Evolutionary conservation across 768 basidiomycete genomes (phyloP).

Genomic region (Boletales sp.): DNA sequence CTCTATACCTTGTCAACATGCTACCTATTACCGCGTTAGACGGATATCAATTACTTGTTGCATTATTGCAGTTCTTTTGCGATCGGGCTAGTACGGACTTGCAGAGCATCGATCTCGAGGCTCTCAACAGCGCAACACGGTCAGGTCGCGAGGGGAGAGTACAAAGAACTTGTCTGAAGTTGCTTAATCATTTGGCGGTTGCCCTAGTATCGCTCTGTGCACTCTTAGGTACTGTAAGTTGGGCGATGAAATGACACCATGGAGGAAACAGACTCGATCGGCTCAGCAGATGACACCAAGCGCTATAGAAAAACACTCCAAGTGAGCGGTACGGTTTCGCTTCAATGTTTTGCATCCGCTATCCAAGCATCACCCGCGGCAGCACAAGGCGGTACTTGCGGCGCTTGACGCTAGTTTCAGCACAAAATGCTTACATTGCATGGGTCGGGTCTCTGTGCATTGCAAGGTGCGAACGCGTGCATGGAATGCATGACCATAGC

Average conservation of each 20-base stretch:
- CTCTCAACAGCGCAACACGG: constrained; percentile 2
- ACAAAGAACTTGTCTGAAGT: constrained; percentile 12
- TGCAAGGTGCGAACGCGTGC: neutral
- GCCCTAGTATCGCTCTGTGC: constrained; percentile 19
- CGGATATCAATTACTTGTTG: constrained; percentile 56
- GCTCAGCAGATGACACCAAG: too few relatives aligned
- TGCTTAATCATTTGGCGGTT: constrained; percentile 19
- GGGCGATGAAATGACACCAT: constrained; percentile 13
- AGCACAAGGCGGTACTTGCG: too few relatives aligned
- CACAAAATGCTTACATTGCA: too few relatives aligned
- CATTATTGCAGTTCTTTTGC: constrained; percentile 24
- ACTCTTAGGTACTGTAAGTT: constrained; percentile 16
- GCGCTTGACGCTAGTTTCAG: too few relatives aligned
- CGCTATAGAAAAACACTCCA: too few relatives aligned
- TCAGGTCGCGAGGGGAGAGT: constrained; percentile 4
- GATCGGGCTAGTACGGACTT: neutral
- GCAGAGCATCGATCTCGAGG: constrained; percentile 21
- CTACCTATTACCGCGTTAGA: constrained; percentile 72
- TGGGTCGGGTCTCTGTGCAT: too few relatives aligned
- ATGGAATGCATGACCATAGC: constrained; percentile 14
- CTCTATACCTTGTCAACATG: constrained; percentile 79
- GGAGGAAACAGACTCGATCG: too few relatives aligned
- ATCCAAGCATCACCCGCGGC: too few relatives aligned
- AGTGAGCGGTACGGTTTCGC: too few relatives aligned
- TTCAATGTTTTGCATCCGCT: too few relatives aligned